A percentile compares a stretch with the other conserved stretches of the same genome.
phyloP scores from a whole-genome alignment of 2,329 filamentous ascomycete genomes.

The Calonectria naviculata region DNA sequence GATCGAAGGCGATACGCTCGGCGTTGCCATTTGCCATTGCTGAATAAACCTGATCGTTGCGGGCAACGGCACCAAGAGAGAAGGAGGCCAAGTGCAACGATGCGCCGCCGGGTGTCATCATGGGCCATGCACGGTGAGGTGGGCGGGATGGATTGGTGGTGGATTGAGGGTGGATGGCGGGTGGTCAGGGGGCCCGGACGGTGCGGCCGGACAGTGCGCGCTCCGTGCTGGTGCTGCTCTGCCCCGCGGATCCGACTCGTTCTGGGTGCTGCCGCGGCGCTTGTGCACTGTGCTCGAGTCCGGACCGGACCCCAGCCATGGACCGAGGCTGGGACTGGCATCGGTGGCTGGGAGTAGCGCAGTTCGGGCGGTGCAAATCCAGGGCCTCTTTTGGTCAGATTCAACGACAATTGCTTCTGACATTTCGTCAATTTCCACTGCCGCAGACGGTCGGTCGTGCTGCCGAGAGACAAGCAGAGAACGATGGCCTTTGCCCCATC shows the following conservation, averaged over 20 bases:
- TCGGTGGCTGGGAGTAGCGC: constrained; percentile 31
- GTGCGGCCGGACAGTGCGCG: constrained; percentile 29
- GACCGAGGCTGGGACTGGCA: constrained; percentile 19
- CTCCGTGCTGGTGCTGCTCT: background rate
- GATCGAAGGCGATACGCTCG: background rate
- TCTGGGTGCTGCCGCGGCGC: background rate
- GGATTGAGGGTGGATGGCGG: background rate
- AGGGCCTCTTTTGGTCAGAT: constrained; percentile 5
- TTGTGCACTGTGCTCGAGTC: constrained; percentile 19
- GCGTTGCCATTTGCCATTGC: constrained; percentile 4
- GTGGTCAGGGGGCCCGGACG: constrained; percentile 17
- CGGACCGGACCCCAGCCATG: constrained; percentile 13
- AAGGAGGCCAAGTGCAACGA: constrained; percentile 38
- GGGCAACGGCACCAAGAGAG: constrained; percentile 4
- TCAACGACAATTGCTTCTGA: constrained; percentile 6
- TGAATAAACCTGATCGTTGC: background rate
- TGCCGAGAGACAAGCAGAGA: constrained; percentile 24
- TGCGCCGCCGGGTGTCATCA: constrained; percentile 31
- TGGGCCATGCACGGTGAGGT: constrained; percentile 39
- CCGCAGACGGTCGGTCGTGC: constrained; percentile 1
- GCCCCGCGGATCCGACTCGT: background rate
- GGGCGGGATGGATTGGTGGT: constrained; percentile 26
- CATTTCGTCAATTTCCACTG: background rate
- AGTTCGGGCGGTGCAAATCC: constrained; percentile 26
- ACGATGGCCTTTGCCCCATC: constrained; percentile 22